Base-by-base conservation (phyloP, 257 asterid genomes). In the Coffea eugenioides region DNA sequence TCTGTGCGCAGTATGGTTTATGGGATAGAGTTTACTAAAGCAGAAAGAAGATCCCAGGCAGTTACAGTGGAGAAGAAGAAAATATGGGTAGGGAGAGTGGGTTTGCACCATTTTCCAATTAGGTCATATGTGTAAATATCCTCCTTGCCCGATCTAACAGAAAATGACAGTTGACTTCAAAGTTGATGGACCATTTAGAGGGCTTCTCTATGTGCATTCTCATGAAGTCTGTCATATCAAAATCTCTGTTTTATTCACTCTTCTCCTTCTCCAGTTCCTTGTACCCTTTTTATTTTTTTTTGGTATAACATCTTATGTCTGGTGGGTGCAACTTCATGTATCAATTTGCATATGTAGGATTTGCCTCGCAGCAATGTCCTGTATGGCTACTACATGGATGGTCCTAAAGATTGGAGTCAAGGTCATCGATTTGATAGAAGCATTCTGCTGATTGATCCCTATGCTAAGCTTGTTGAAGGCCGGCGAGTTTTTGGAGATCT, bases 391-490 rank as follows among this genome's bases (percentile, higher is more conserved):
- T 96, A 91, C 61, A 80, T 92, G 56, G 92, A 95, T 87, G 98
- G 99, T 80, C 93, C 97, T 74, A 87, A 70, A 86, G 91, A 84
- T 79, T 95, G 99, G 98, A 83, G 79, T 87, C 90, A 90, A 82
- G 99, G 99, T 43, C 97, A 95, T 87, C 94, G 99, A 71, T 95
- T 90, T 88, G 97, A 95, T 84, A 75, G 73, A 74, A 82, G 82
- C 71, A 88, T 81, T 78, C 75, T 93, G 78, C 85, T 95, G 77
- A 82, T 95, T 69, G 99, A 95, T 88, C 99, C 99, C 12, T 95
- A 95, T 71, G 96, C 98, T 83, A 95, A 90, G 89, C 83, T 95
- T 81, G 72, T 95, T 88, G 99, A 95, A 86, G 99, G 99, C 69
- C 96, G 97, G 48, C 83, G 92, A 80, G 49, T 83, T 54, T 95